Conservation (phyloP, 305 asterid species). For the Fraxinus latifolia region DNA sequence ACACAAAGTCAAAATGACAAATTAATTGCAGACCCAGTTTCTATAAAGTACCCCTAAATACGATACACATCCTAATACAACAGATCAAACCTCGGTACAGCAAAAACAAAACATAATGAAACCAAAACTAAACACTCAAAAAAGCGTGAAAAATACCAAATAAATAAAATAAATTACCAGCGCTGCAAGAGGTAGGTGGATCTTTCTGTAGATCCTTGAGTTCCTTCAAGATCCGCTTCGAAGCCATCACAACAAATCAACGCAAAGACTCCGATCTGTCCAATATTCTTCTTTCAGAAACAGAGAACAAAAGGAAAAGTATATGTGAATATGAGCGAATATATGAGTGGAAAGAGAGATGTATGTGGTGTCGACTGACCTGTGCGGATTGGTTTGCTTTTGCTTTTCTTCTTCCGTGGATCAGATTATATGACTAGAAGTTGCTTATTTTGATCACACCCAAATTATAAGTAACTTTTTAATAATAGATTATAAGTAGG, state of each 20-base stretch:
- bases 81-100: not conserved
- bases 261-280: not conserved
- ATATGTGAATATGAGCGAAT: not conserved
- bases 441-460: not conserved
- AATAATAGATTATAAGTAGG: too few species aligned
- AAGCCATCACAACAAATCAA: conserved; percentile 50
- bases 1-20: not conserved
- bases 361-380: not conserved
- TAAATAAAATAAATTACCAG: conserved; percentile 41
- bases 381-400: not conserved
- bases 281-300: not conserved
- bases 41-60: not conserved
- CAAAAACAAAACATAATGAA: not conserved
- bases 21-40: not conserved
- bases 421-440: not conserved
- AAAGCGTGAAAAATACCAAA: not conserved
- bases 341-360: not conserved
- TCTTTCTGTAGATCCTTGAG: conserved; percentile 92
- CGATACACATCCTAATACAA: not conserved
- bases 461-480: not conserved
- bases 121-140: not conserved
- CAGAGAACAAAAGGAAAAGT: not conserved
- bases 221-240: conserved; percentile 92
- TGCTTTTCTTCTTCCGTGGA: not conserved
- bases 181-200: conserved; percentile 93